Percentiles rank a stretch among this genome's conserved stretches.
phyloP scores from a whole-genome alignment of 352 stramenopile species.

The Phytophthora pluvialis region DNA sequence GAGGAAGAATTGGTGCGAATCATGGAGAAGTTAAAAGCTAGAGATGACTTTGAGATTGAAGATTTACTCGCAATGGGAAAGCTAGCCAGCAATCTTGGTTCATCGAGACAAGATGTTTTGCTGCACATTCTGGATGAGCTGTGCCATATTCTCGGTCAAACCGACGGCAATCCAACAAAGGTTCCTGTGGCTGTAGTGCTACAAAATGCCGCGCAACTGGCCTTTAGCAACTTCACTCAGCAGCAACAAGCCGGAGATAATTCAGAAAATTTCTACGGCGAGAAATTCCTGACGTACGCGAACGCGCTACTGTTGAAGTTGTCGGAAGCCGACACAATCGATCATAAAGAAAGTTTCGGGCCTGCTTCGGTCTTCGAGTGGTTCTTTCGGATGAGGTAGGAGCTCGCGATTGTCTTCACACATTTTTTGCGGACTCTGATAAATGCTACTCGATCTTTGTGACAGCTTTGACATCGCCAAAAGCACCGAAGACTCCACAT shows the following conservation, averaged over 20 bases:
- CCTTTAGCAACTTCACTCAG: slow-evolving; percentile 40
- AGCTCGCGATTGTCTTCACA: not conserved
- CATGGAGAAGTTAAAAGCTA: slow-evolving; percentile 44
- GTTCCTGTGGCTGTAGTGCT: slow-evolving; percentile 52
- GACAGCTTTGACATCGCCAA: slow-evolving; percentile 77
- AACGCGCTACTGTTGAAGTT: slow-evolving; percentile 44
- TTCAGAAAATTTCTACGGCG: slow-evolving; percentile 28
- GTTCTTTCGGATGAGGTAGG: slow-evolving; percentile 83
- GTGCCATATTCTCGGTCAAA: slow-evolving; percentile 29
- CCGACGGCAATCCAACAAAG: slow-evolving; percentile 9
- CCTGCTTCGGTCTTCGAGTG: slow-evolving; percentile 65
- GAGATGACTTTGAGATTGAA: slow-evolving; percentile 69
- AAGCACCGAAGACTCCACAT: slow-evolving; percentile 46
- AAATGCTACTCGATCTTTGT: not conserved
- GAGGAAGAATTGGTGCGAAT: slow-evolving; percentile 26
- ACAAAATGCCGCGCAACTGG: slow-evolving; percentile 76
- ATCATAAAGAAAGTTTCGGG: slow-evolving; percentile 26
- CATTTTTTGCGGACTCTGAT: slow-evolving; percentile 5
- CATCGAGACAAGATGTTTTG: slow-evolving; percentile 43
- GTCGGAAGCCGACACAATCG: slow-evolving; percentile 12
- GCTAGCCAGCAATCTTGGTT: slow-evolving; percentile 33
- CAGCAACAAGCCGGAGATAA: slow-evolving; percentile 12
- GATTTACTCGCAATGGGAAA: slow-evolving; percentile 70
- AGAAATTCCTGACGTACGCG: slow-evolving; percentile 53
- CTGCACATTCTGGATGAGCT: slow-evolving; percentile 67